Percentiles rank a stretch among this genome's conserved stretches.
Evolutionary conservation across 2,329 filamentous ascomycete genomes (phyloP).

Genomic region (Aureobasidium leucospermi): DNA sequence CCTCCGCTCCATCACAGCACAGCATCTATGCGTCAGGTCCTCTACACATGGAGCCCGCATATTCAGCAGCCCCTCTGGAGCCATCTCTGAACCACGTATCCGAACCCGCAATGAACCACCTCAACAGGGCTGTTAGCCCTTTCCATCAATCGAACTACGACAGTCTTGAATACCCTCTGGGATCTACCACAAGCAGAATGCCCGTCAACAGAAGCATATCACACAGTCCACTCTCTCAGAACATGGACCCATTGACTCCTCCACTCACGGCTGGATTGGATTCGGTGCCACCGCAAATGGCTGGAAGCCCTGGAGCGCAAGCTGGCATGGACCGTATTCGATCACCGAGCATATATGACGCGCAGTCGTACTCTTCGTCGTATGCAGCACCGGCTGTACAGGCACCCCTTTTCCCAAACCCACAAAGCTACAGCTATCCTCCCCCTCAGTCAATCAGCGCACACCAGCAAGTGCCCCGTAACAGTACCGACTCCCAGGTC

Average conservation of each 20-base stretch:
- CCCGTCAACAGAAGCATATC: slow-evolving; percentile 28
- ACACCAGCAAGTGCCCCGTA: background rate
- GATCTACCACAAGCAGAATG: slow-evolving; percentile 19
- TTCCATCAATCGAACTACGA: slow-evolving; percentile 11
- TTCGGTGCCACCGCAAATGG: background rate
- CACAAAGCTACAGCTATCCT: slow-evolving; percentile 14
- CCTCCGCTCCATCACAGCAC: slow-evolving; percentile 5
- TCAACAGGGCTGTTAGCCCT: slow-evolving; percentile 8
- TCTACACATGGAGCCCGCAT: slow-evolving; percentile 2
- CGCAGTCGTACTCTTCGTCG: background rate
- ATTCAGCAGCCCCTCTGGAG: background rate
- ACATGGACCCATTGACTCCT: slow-evolving; percentile 18
- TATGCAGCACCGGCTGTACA: background rate
- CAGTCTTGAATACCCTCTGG: slow-evolving; percentile 21
- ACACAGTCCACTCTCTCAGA: slow-evolving; percentile 26
- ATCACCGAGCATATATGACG: slow-evolving; percentile 13
- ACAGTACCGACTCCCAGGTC: slow-evolving; percentile 23
- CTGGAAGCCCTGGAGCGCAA: slow-evolving; percentile 2
- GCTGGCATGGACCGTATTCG: slow-evolving; percentile 6
- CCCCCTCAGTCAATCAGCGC: slow-evolving; percentile 9
- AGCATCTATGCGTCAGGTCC: slow-evolving; percentile 9
- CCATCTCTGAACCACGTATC: slow-evolving; percentile 3
- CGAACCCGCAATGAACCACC: slow-evolving; percentile 5
- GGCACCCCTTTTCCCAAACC: background rate
- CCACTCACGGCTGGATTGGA: slow-evolving; percentile 10